Evolutionary conservation across 108 stramenopile species (phyloP).

Genomic region (Skeletonema costatum): DNA sequence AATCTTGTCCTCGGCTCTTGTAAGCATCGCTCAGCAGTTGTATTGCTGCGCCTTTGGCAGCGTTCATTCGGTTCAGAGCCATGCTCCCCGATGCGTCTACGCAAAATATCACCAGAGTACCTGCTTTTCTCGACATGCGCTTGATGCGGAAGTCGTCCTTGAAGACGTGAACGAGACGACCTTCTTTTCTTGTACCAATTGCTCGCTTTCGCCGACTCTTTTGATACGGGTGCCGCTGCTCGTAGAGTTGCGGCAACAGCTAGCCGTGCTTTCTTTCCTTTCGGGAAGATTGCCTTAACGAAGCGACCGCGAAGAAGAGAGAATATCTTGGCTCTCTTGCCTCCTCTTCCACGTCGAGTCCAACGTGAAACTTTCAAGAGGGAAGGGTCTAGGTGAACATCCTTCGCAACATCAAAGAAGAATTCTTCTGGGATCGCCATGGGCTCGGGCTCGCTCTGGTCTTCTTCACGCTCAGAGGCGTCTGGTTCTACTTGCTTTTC

Average conservation of each 20-base stretch:
- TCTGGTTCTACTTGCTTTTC: conserved; percentile 42
- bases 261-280: conserved; percentile 55
- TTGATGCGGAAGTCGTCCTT: conserved; percentile 69
- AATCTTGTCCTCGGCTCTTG: conserved; percentile 78
- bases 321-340: conserved; percentile 67
- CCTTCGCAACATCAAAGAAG: conserved; percentile 62
- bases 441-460: conserved; percentile 42
- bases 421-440: conserved; percentile 61
- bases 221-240: conserved; percentile 78
- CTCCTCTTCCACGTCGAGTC: conserved; percentile 65
- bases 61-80: conserved; percentile 86
- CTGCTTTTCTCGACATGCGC: conserved; percentile 77
- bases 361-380: conserved; percentile 60
- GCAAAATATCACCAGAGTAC: conserved; percentile 76
- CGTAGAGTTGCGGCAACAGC: conserved; percentile 79
- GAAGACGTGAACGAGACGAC: conserved; percentile 54
- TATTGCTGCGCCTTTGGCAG: conserved; percentile 81
- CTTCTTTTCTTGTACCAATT: conserved; percentile 45
- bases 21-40: conserved; percentile 70
- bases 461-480: conserved; percentile 47
- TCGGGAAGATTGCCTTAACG: conserved; percentile 68
- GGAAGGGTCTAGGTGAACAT: conserved; percentile 62
- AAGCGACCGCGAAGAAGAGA: conserved; percentile 69
- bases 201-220: conserved; percentile 48
- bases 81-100: conserved; percentile 82